phyloP scores from a whole-genome alignment of 2,329 filamentous ascomycete genomes.

The Madurella fahalii region DNA sequence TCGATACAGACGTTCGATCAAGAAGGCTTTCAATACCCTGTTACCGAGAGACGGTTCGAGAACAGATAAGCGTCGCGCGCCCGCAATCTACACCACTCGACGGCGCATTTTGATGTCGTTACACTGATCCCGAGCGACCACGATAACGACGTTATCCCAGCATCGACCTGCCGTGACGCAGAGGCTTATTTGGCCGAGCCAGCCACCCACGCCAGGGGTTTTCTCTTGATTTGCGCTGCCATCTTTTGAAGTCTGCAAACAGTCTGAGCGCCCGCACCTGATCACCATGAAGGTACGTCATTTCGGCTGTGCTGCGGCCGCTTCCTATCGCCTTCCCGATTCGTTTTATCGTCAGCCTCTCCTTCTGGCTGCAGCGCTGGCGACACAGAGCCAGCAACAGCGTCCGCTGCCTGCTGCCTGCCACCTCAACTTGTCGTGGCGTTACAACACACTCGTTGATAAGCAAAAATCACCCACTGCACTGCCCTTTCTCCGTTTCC shows the following conservation, averaged over 20 bases:
- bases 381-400: constrained; percentile 9
- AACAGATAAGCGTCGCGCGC: neutral
- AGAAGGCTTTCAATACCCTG: neutral
- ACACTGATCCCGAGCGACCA: constrained; percentile 24
- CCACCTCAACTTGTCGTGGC: neutral
- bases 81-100: constrained; percentile 2
- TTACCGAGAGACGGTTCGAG: neutral
- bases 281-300: constrained; percentile 30
- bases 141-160: constrained; percentile 9
- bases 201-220: constrained; percentile 7
- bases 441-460: constrained; percentile 1
- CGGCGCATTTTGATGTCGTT: constrained; percentile 16
- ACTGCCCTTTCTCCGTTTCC: neutral
- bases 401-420: constrained; percentile 9
- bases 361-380: neutral
- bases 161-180: constrained; percentile 22
- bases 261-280: constrained; percentile 17
- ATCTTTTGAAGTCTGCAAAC: neutral
- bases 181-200: constrained; percentile 17
- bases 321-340: constrained; percentile 11
- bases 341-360: constrained; percentile 5
- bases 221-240: neutral
- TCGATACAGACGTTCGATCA: neutral
- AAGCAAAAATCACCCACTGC: neutral
- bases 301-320: constrained; percentile 12